phyloP scores from a whole-genome alignment of 2,329 filamentous ascomycete genomes.

The Penicillium sp. region DNA sequence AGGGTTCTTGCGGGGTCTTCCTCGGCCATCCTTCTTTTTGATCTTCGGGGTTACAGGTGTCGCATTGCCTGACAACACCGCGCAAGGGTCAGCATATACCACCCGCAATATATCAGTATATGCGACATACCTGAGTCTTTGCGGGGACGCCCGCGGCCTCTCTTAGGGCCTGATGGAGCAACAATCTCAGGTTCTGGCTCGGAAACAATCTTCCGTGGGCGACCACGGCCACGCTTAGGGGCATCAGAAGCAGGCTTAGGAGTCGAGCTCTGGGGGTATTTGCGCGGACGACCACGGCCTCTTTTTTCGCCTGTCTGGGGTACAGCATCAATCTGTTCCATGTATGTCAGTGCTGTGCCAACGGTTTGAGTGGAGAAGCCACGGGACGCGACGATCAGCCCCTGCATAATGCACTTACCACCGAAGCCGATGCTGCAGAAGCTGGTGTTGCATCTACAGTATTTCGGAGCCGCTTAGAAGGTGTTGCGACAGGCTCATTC shows the following conservation, averaged over 20 bases:
- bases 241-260: constrained; percentile 25
- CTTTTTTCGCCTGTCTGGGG: constrained; percentile 31
- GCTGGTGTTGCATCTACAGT: background rate
- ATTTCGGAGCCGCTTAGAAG: constrained; percentile 27
- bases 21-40: constrained; percentile 25
- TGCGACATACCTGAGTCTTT: constrained; percentile 9
- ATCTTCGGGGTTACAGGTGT: constrained; percentile 9
- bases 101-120: background rate
- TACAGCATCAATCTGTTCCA: constrained; percentile 4
- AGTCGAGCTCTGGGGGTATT: constrained; percentile 25
- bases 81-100: background rate
- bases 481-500: constrained; percentile 14
- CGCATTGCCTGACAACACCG: background rate
- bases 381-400: constrained; percentile 11
- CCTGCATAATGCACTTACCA: constrained; percentile 15
- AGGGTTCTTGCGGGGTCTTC: constrained; percentile 27
- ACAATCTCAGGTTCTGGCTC: constrained; percentile 8
- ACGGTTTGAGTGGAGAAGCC: constrained; percentile 6
- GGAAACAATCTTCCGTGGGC: constrained; percentile 29
- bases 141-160: constrained; percentile 17
- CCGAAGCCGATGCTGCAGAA: background rate
- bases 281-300: constrained; percentile 36
- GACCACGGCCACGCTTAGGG: constrained; percentile 34
- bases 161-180: constrained; percentile 11
- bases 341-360: background rate